Evolutionary conservation across 2,329 filamentous ascomycete species (phyloP).

Genomic region (Sporothrix pallida): DNA sequence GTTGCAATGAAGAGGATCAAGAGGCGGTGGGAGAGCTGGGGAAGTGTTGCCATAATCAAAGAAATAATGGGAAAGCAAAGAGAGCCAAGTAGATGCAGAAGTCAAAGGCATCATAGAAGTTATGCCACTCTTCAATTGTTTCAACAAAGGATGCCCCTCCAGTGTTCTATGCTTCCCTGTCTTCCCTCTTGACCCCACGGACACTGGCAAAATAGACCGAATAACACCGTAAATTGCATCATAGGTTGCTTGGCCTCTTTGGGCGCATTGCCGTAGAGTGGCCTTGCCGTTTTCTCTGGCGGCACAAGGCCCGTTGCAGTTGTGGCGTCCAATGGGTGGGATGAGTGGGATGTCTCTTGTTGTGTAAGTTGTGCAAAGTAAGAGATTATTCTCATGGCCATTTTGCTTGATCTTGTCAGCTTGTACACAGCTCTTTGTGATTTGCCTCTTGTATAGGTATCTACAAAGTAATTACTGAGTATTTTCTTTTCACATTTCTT

Average conservation of each 20-base stretch:
- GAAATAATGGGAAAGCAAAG: neutral
- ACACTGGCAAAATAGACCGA: neutral
- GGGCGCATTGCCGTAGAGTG: neutral
- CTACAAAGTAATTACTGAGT: neutral
- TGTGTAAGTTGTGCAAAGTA: neutral
- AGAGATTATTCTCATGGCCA: too few relatives aligned
- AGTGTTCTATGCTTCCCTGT: neutral
- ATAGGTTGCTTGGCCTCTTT: slow-evolving; percentile 17
- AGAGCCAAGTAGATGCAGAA: neutral
- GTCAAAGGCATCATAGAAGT: too few relatives aligned
- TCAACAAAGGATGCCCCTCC: neutral
- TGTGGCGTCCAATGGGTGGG: neutral
- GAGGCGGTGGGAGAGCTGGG: slow-evolving; percentile 3
- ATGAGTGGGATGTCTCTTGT: neutral
- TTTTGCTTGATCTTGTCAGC: neutral
- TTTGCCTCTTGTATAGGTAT: too few relatives aligned
- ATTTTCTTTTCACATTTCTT: neutral
- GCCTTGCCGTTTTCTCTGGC: slow-evolving; percentile 6
- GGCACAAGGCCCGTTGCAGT: neutral
- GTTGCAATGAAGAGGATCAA: slow-evolving; percentile 12
- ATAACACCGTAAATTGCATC: slow-evolving; percentile 24
- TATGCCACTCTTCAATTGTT: neutral
- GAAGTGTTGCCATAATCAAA: neutral
- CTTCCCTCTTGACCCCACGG: neutral
- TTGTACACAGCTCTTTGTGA: neutral